Base-by-base conservation (phyloP, 1,139 yeast genomes). In the Diutina mesorugosa region DNA sequence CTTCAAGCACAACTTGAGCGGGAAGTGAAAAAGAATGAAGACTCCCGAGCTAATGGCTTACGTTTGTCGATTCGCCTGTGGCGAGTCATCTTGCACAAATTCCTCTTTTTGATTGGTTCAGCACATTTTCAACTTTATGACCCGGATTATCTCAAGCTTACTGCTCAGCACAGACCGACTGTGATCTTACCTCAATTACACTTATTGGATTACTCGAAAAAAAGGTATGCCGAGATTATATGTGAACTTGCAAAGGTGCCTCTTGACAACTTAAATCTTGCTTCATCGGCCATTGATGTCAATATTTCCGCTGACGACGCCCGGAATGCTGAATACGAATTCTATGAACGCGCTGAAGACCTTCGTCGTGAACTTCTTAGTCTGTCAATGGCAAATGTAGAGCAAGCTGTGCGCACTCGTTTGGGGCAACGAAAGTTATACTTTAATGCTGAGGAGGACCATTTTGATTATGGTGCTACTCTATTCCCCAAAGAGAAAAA, bases 61-160 rank as follows among this genome's bases (percentile, higher is more conserved):
- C 35, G 45, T 5, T 5, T 66, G 7, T 68, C 74, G 56, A 62
- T 78, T n/a, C 68, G 82, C 57, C 64, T 69, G 16, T 83, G 87
- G 80, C 66, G 76, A 56, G 87, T 90, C 55, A 66, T 81, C 14
- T 70, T 87, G 28, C 97, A 91, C 66, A 84, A 90, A 57, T 79
- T 86, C 55, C 85, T 80, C 64, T 91, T 90, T 65, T 80, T 90
- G 61, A 72, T 87, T 48, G 99, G 90, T 0, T 86, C 96, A 0
- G 85, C 90, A 0, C 84, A 87, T 66, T 91, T 81, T 63, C 90
- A 87, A 63, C 68, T 76, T 50, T 76, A 81, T 61, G 77, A 79
- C 60, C 73, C 72, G 14, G 80, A 76, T 65, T 74, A 73, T 55
- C 66, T 63, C 50, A 58, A 62, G 9, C 67, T 50, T 10, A 32